Base-by-base conservation (phyloP, 805 yeast species). In the Suhomyces kilbournensis region DNA sequence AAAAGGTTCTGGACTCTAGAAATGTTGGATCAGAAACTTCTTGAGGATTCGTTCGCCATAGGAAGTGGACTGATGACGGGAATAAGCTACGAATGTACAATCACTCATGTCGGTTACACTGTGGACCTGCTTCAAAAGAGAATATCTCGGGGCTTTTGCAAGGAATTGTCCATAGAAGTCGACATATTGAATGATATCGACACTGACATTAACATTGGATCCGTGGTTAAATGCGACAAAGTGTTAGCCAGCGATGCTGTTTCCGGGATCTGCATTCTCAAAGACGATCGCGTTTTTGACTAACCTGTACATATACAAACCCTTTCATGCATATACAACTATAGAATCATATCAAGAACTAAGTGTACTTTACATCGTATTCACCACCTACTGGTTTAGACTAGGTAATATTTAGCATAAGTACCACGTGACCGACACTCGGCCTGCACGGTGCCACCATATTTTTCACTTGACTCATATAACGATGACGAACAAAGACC, bases 111-210 rank as follows among this genome's bases (percentile, higher is more conserved):
- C 2, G 72, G 74, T 10, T 62, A 68, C 8, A 62, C 58, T 14
- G 42, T 55, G 4, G 55, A 55, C 9, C 67, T 64, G 1, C 20
- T 53, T 12, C 47, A 50, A n/a, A 47, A 52, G 4, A 62, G 57
- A 2, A 44, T 77, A 1, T 71, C 71, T n/a, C 65, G 65, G 39
- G 85, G 75, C 0, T 80, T 70, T 59, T 82, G 86, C 55, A 56
- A 64, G 48, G 82, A 80, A 28, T 62, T 78, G 30, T 78, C 73
- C 20, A 58, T 78, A 10, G 80, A 75, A 50, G 79, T 81, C 19
- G 79, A 78, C n/a, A 62, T 81, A 10, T 39, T 56, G 52, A 51
- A 57, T 57, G 43, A 63, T 56, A 15, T 44, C 9, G 53, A 56
- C 12, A 42, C 51, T 7, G 60, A 61, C 15, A 63, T 66, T 3